Evolutionary conservation across 192 early-diverging fungal genomes (phyloP), one percentile per base, ranked within the genome.

Genomic region (Phycomyces nitens): DNA sequence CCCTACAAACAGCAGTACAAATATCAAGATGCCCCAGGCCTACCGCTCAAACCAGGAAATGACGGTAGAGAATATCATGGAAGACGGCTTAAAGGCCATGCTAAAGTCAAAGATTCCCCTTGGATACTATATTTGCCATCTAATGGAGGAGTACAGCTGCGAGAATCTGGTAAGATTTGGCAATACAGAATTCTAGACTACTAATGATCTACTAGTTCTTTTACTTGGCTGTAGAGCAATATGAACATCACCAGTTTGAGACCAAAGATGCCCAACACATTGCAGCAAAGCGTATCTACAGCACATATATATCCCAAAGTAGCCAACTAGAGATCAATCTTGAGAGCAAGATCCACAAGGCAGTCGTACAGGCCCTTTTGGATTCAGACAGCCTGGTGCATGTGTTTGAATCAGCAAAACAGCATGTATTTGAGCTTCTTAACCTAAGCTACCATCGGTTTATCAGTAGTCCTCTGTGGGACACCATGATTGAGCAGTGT

Each of bases 251-350:
- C 9, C 34, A 56, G 11, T 79, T 69, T 44, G 5, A 10, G 0
- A 65, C 38, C 26, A 54, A 34, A 18, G 38, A 51, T 4, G 52
- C 73, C 21, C 66, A 75, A 62, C 15, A 42, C 10, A 42, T 39
- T 41, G 70, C 65, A 39, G 77, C 78, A 14, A 38, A 64, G 14
- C 65, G 70, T 15, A 70, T 80, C 1, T 71, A 62, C 49, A 59
- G 76, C 21, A 80, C 78, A 4, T 80, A 80, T 57, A 51, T 80
- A 27, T 47, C 54, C 15, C 63, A 18, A 16, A 65, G 67, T n/a
- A 72, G 69, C 21, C 68, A 76, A n/a, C 65, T 80, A 27, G 78
- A 80, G 64, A 62, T 80, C 18, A 80, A 80, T 49, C 12, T 80
- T 9, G 78, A 80, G 47, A 74, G 80, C 22, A 65, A 66, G 52